phyloP scores from a whole-genome alignment of 1,139 yeast species.

The Scheffersomyces titani region DNA sequence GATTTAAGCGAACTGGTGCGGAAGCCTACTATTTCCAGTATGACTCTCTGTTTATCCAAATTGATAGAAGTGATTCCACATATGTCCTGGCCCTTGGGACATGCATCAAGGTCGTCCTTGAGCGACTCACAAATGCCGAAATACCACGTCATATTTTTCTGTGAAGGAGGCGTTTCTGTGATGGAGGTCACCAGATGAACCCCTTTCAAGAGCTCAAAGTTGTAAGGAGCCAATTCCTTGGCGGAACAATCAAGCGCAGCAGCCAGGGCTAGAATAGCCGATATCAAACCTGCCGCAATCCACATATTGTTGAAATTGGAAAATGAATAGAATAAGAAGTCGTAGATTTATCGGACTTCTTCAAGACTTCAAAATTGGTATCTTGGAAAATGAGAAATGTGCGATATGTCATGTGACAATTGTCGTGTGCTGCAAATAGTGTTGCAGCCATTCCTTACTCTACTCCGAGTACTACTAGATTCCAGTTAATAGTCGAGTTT shows the following conservation, averaged over 20 bases:
- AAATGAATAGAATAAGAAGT: background rate
- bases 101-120: slow-evolving; percentile 39
- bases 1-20: slow-evolving; percentile 38
- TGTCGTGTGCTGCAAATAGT: too few species aligned
- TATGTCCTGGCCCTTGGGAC: slow-evolving; percentile 69
- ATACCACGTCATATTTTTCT: slow-evolving; percentile 63
- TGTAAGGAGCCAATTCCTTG: slow-evolving; percentile 38
- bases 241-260: slow-evolving; percentile 49
- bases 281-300: background rate
- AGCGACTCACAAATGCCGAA: slow-evolving; percentile 67
- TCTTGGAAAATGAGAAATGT: too few species aligned
- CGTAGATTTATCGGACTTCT: background rate
- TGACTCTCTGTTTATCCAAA: slow-evolving; percentile 43
- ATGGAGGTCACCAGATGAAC: slow-evolving; percentile 37
- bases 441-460: too few species aligned
- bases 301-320: background rate
- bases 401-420: too few species aligned
- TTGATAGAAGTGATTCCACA: slow-evolving; percentile 63
- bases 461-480: too few species aligned
- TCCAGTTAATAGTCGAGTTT: too few species aligned
- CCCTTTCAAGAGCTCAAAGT: slow-evolving; percentile 52
- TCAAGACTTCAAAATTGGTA: background rate
- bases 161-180: slow-evolving; percentile 76
- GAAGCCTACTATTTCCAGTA: slow-evolving; percentile 59
- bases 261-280: slow-evolving; percentile 9